Base-by-base conservation (phyloP, 164 flowering plant genomes). In the Dillenia suffruticosa region DNA sequence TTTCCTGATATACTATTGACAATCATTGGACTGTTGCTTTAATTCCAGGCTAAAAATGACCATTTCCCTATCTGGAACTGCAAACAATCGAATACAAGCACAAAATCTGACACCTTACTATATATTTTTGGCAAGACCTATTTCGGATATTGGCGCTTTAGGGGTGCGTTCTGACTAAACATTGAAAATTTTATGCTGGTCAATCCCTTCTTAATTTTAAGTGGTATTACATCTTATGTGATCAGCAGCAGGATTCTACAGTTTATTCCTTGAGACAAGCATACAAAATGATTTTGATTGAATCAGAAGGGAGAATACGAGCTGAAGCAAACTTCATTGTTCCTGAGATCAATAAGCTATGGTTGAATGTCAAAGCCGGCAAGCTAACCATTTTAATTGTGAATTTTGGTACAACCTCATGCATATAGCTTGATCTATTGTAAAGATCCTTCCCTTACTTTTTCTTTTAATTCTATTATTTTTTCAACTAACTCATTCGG, bases 21-120 rank as follows among this genome's bases (percentile, higher is more conserved):
- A 26, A 26, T 2, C 32, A 2, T 26, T 26, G 32, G 32, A 26
- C 32, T 5, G 32, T 26, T 2, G 32, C 32, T 26, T 26, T 26
- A 26, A 26, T 43, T 77, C 62, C 59, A 86, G 91, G 77, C 72
- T 86, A 62, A 78, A 79, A 55, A 77, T 86, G 83, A 62, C 78
- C 10, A 40, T 86, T 49, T 78, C 82, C 24, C 51, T 83, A 14
- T 57, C 86, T 13, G 73, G 74, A 66, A 61, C 70, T 67, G 45
- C 49, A 17, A 61, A 71, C 65, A 75, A 68, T 46, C 75, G 73
- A 53, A 52, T 63, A 46, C 75, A 63, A 52, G 50, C 70, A 6
- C 79, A 67, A 24, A 70, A 60, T 61, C 69, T 74, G 32, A 78
- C 77, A 57, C 91, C 91, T 57, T 53, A 83, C 65, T 75, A 77